Percentiles rank a stretch among this genome's conserved stretches.
phyloP scores from a whole-genome alignment of 2,329 filamentous ascomycete genomes.

The Cladosporium sp. region DNA sequence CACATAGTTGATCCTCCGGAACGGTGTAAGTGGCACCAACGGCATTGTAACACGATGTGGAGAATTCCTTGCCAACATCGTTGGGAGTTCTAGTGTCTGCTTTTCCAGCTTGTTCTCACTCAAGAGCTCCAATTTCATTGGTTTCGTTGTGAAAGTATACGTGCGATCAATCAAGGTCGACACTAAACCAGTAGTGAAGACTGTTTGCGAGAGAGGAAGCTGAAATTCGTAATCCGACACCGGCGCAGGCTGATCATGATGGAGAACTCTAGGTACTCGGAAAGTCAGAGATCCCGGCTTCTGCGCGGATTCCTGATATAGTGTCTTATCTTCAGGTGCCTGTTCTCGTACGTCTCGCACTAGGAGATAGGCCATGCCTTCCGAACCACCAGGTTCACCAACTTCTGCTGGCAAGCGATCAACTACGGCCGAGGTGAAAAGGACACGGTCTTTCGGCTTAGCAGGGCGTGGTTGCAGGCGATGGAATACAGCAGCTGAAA shows the following conservation, averaged over 20 bases:
- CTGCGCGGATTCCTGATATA: slow-evolving; percentile 18
- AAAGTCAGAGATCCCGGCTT: slow-evolving; percentile 29
- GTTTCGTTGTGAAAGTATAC: slow-evolving; percentile 18
- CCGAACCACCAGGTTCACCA: slow-evolving; percentile 15
- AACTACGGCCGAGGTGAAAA: slow-evolving; percentile 28
- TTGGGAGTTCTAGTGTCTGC: slow-evolving; percentile 19
- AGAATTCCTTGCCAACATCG: neutral
- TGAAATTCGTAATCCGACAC: slow-evolving; percentile 18
- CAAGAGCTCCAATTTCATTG: slow-evolving; percentile 11
- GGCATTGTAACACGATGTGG: slow-evolving; percentile 15
- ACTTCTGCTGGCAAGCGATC: slow-evolving; percentile 23
- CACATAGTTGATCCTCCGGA: slow-evolving; percentile 60
- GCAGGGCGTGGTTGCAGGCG: slow-evolving; percentile 16
- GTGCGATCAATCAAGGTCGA: slow-evolving; percentile 49
- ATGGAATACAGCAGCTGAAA: slow-evolving; percentile 14
- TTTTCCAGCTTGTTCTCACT: slow-evolving; percentile 20
- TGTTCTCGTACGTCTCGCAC: neutral
- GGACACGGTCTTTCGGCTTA: slow-evolving; percentile 15
- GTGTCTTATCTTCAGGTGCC: slow-evolving; percentile 2
- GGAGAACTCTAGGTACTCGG: slow-evolving; percentile 9
- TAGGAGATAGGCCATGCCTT: slow-evolving; percentile 28
- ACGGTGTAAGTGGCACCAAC: slow-evolving; percentile 54
- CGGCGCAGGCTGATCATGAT: neutral
- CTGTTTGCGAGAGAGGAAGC: slow-evolving; percentile 70
- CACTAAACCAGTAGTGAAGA: slow-evolving; percentile 65